A percentile compares a stretch with the other conserved stretches of the same genome.
Conservation (phyloP, 495 filamentous ascomycete genomes). For the Hyaloscypha bicolor region DNA sequence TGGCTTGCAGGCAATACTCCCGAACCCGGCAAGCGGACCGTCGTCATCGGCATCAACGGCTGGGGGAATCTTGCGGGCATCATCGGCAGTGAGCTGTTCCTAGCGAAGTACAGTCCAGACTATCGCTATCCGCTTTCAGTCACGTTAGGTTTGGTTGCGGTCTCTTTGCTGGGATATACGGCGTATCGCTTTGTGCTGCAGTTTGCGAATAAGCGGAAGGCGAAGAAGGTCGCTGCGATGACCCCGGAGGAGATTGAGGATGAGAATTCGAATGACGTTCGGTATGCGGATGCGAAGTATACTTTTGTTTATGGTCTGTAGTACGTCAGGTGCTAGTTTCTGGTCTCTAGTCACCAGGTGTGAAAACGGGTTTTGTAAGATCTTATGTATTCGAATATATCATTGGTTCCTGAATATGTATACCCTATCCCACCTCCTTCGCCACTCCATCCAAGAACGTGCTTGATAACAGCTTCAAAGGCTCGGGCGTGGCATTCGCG, state of each 20-base stretch:
- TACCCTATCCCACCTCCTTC: too few species aligned
- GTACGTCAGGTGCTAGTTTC: neutral
- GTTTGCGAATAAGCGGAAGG: constrained; percentile 32
- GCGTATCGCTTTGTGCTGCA: constrained; percentile 35
- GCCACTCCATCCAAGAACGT: too few species aligned
- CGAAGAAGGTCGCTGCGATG: constrained; percentile 23
- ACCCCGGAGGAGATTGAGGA: constrained; percentile 13
- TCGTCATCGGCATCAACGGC: constrained; percentile 61
- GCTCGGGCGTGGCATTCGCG: too few species aligned
- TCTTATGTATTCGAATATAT: too few species aligned
- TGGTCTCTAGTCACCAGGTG: too few species aligned
- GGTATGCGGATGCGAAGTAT: constrained; percentile 17
- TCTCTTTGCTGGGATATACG: constrained; percentile 46
- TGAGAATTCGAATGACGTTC: neutral
- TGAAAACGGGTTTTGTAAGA: too few species aligned
- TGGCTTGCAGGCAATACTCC: constrained; percentile 59
- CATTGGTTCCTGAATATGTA: too few species aligned
- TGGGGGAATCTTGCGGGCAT: constrained; percentile 62
- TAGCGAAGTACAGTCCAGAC: constrained; percentile 39
- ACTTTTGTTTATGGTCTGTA: constrained; percentile 20
- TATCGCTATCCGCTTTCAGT: constrained; percentile 46
- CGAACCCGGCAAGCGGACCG: constrained; percentile 50
- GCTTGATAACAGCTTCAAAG: too few species aligned
- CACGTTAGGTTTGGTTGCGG: constrained; percentile 45
- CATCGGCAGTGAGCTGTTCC: constrained; percentile 48